Evolutionary conservation across 2,329 filamentous ascomycete genomes (phyloP), one percentile per base, ranked within the genome.

Genomic region (Pseudopithomyces chartarum): DNA sequence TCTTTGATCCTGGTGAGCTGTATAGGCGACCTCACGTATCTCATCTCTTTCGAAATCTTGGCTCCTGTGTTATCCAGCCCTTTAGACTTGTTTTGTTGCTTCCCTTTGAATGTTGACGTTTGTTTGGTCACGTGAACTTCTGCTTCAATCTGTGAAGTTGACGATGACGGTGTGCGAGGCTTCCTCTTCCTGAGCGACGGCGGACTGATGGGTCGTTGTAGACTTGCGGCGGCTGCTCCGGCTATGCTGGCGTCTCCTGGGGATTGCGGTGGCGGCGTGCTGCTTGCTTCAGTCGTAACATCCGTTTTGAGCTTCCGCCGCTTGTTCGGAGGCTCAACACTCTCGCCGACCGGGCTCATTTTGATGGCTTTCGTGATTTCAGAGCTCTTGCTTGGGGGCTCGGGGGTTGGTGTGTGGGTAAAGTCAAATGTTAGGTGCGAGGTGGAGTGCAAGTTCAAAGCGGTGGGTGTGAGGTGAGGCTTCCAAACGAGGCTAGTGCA

Each of bases 1-100:
- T 90, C 88, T 26, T 79, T 80, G 52, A 95, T 88, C 57, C 81
- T 82, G 0, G 89, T 93, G 13, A 95, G 83, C 55, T 87, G 86
- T 62, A 93, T 85, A 0, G 91, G 91, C 1, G 90, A 93, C 1
- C 76, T 70, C 22, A 86, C 10, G 42, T 39, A 56, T n/a, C 59
- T 36, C 15, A 26, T 50, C 29, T 26, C 32, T 34, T 36, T 12
- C 13, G 6, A 17, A n/a, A n/a, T n/a, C 2, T 23, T 20, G 19
- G 49, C 40, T 36, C 33, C 42, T 44, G 53, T 32, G 42, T 42
- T 26, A 3, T 15, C 15, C 19, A n/a, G 32, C 15, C 38, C 32
- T 12, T 36, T 15, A n/a, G 26, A 26, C n/a, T 53, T 20, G 32
- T 33, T 51, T 43, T 11, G n/a, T 13, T 17, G 40, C 38, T 40